Conservation (phyloP, 2,329 filamentous ascomycete genomes). For the Esteya vermicola region DNA sequence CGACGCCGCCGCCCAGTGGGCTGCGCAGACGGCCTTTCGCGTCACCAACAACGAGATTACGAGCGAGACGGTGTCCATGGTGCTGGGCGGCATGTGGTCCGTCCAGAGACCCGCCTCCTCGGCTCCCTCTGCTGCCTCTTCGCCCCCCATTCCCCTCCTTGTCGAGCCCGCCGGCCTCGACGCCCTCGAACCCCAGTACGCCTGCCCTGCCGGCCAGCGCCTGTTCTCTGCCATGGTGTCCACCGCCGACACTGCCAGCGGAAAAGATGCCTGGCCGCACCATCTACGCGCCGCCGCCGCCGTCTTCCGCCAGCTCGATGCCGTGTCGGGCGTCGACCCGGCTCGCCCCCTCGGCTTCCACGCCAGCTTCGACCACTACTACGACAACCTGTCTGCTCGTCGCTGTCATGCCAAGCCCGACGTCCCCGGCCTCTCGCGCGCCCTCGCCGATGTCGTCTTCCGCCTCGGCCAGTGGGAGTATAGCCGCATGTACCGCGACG, state of each 20-base stretch:
- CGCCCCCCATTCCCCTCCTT: slow-evolving; percentile 32
- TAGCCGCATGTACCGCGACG: slow-evolving; percentile 60
- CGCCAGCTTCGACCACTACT: slow-evolving; percentile 65
- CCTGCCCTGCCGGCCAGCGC: slow-evolving; percentile 37
- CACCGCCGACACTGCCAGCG: neutral
- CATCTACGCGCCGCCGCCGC: slow-evolving; percentile 19
- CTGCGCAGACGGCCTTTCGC: slow-evolving; percentile 41
- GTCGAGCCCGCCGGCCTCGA: slow-evolving; percentile 47
- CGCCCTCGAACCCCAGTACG: slow-evolving; percentile 60
- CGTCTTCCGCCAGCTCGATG: slow-evolving; percentile 48
- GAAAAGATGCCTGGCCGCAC: slow-evolving; percentile 4
- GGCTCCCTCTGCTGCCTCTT: neutral
- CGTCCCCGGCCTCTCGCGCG: slow-evolving; percentile 36
- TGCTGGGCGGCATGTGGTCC: slow-evolving; percentile 54
- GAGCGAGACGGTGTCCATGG: slow-evolving; percentile 63
- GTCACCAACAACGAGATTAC: slow-evolving; percentile 78
- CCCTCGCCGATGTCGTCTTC: slow-evolving; percentile 55
- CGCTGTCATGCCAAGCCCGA: slow-evolving; percentile 63
- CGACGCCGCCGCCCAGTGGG: slow-evolving; percentile 19
- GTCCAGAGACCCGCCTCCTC: slow-evolving; percentile 32
- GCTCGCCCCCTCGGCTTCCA: slow-evolving; percentile 48
- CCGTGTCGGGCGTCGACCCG: slow-evolving; percentile 48
- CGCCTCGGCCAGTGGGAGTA: slow-evolving; percentile 72
- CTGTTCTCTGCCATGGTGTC: slow-evolving; percentile 5
- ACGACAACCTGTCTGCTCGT: slow-evolving; percentile 66